Evolutionary conservation across 331 rosid species (phyloP), one percentile per base, ranked within the genome.

Genomic region (Pyracantha coccinea): DNA sequence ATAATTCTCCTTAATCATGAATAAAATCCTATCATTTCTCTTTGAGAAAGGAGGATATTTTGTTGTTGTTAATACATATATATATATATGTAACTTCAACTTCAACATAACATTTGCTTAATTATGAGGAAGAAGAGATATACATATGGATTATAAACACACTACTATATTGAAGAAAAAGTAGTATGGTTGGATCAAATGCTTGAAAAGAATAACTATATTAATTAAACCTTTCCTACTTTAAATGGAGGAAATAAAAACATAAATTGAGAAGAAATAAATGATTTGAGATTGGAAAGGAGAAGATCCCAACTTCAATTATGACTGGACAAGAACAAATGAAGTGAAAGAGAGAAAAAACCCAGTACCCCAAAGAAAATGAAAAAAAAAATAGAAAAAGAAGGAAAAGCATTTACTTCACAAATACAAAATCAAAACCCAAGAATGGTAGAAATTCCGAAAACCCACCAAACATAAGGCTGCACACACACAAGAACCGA

Each of bases 381-480:
- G 21, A 50, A 50, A 50, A 38, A 38, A 10, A 50, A 16, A 50
- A 50, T 15, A 16, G n/a, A 50, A 50, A 50, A 50, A 3, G 13
- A 57, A 59, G 45, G 2, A 59, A 31, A 24, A 66, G 2, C 67
- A 24, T 16, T 25, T 21, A 14, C 66, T 69, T 77, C 68, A 52
- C 72, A 61, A 67, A 77, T 16, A 24, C 75, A 7, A 68, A 77
- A 81, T 63, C 15, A 33, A 33, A 33, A 65, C 21, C 66, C 60
- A 76, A 75, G 20, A 50, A 60, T 76, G 71, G 16, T 59, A 23
- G 53, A 41, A 78, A 62, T 72, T 81, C 68, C 68, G 32, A 77
- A 81, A 72, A 29, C 58, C 78, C 77, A 67, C 23, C 27, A 50
- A 81, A 78, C 77, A 63, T 82, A 69, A 45, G 85, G 77, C 82